Percentiles rank a stretch among this genome's conserved stretches.
These are phyloP conservation scores for Cairneyella variabilis DNA, from an alignment of 495 filamentous ascomycete genomes.

Conservation along the genomic window DNA sequence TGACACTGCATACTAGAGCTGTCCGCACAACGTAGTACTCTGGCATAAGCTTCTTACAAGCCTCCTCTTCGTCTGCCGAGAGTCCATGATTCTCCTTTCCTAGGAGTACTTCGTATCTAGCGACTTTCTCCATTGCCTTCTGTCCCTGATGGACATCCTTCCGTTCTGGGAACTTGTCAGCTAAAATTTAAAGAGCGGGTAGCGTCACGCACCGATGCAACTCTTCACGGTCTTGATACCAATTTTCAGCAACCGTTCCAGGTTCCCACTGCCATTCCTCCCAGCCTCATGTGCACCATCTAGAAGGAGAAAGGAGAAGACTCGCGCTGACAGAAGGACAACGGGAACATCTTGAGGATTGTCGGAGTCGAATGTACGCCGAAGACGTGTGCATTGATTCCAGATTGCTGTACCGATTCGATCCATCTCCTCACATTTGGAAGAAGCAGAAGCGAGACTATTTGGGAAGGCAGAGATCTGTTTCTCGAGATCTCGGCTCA, in stretches of 20 bases:
- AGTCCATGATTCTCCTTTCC: conserved; percentile 34
- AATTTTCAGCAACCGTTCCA: conserved; percentile 57
- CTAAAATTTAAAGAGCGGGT: background rate
- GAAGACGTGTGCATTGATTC: conserved; percentile 61
- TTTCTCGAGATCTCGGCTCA: conserved; percentile 36
- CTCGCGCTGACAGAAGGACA: conserved; percentile 34
- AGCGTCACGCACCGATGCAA: conserved; percentile 55
- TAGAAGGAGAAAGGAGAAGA: conserved; percentile 68
- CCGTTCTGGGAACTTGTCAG: conserved; percentile 23
- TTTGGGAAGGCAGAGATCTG: conserved; percentile 31
- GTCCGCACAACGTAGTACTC: conserved; percentile 72
- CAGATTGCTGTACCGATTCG: conserved; percentile 53
- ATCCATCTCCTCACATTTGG: conserved; percentile 45
- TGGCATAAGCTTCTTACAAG: conserved; percentile 38
- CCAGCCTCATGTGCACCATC: conserved; percentile 50
- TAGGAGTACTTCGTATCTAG: conserved; percentile 57
- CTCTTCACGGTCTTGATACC: conserved; percentile 61
- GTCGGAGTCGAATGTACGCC: conserved; percentile 26
- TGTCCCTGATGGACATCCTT: conserved; percentile 51
- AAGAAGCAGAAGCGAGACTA: conserved; percentile 17
- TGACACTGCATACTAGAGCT: conserved; percentile 50
- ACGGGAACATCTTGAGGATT: conserved; percentile 10
- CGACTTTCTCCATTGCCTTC: conserved; percentile 59
- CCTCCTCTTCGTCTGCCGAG: conserved; percentile 24
- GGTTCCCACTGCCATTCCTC: conserved; percentile 33